Base-by-base conservation (phyloP, 805 yeast species). In the Suhomyces sp. region DNA sequence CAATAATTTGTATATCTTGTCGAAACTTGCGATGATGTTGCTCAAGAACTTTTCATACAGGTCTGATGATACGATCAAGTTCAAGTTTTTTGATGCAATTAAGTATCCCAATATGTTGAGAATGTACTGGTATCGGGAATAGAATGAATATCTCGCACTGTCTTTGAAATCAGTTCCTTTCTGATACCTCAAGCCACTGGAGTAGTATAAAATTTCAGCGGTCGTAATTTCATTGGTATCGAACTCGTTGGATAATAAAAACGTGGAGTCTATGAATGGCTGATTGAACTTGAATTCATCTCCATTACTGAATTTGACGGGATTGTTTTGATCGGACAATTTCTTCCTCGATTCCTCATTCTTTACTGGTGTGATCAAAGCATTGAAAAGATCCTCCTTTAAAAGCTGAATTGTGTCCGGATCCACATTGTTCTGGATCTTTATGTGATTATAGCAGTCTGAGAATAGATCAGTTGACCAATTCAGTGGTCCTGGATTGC, bases 211-310 rank as follows among this genome's bases (percentile, higher is more conserved):
- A 26, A 89, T 64, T 62, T 90, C 88, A 1, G 96, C 94, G 1
- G 89, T 80, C 2, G 81, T 74, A 27, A 88, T 49, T 65, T 93
- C 97, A 67, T 93, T 96, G 49, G 93, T 54, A 45, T 69, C 68
- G 17, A 76, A 57, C 53, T 74, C 77, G 23, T 62, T 72, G 48
- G 88, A 76, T 49, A 93, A 74, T 38, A 83, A 84, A 4, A 84
- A 73, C 0, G 90, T 79, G 4, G 80, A 75, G 49, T 83, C 77
- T 40, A 87, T 75, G 59, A 90, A 92, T 38, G 82, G 81, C 46
- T 81, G 74, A 62, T 88, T 90, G 31, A 92, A 67, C 54, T 80
- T 80, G 59, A 80, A 86, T 46, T 81, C 81, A 17, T 78, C 79
- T 23, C 85, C 86, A 60, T 79, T 84, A 17, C 76, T 70, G 31